phyloP scores from a whole-genome alignment of 2,329 filamentous ascomycete genomes.

The Pseudogymnoascus sp. region DNA sequence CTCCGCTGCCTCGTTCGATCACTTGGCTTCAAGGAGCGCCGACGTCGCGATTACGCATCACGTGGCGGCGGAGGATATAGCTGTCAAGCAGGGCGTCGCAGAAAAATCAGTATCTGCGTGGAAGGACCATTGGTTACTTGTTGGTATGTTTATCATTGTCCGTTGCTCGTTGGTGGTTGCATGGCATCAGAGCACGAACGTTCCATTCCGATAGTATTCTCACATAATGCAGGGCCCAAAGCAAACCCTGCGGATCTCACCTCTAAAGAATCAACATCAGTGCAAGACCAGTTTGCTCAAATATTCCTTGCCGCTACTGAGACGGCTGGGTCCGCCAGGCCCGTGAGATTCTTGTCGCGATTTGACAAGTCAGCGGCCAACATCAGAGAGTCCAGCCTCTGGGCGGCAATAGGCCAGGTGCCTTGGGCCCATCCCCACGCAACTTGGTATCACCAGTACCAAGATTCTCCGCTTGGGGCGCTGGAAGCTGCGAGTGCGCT shows the following conservation, averaged over 20 bases:
- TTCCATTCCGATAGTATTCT: background rate
- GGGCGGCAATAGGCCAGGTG: conserved; percentile 39
- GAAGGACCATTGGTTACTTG: conserved; percentile 40
- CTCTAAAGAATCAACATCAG: conserved; percentile 24
- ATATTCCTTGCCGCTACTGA: conserved; percentile 30
- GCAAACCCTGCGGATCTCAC: conserved; percentile 31
- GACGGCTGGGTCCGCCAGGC: conserved; percentile 25
- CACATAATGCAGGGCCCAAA: conserved; percentile 16
- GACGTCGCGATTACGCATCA: conserved; percentile 41
- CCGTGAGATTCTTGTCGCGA: conserved; percentile 36
- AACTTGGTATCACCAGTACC: conserved; percentile 40
- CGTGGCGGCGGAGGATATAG: conserved; percentile 35
- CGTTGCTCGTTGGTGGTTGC: background rate
- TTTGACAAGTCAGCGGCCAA: conserved; percentile 43
- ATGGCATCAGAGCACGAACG: background rate
- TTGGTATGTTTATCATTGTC: conserved; percentile 27
- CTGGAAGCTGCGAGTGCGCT: conserved; percentile 34
- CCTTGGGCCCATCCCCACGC: conserved; percentile 38
- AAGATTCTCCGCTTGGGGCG: conserved; percentile 38
- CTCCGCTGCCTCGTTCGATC: conserved; percentile 38
- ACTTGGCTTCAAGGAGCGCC: conserved; percentile 32
- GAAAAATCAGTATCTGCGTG: conserved; percentile 35
- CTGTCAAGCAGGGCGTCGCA: conserved; percentile 33
- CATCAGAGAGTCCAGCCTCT: conserved; percentile 39
- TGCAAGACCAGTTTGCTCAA: conserved; percentile 28